Conservation (phyloP, 306 rosid genomes). For the Casuarina equisetifolia region DNA sequence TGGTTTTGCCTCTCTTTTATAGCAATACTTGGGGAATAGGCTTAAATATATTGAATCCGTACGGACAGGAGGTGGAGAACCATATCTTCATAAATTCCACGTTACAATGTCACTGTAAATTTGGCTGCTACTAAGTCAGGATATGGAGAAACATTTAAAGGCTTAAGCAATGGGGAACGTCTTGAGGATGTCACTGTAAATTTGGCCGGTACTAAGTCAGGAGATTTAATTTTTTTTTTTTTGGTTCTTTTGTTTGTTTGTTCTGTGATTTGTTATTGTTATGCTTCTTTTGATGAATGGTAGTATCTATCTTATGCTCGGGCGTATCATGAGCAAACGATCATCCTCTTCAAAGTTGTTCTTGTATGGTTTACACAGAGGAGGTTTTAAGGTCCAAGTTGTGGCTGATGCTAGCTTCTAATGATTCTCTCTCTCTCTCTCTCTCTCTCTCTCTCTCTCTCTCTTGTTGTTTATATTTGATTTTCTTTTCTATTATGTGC, state of each 20-base stretch:
- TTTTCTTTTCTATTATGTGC: background rate
- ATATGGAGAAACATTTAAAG: constrained; percentile 48
- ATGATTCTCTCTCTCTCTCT: background rate
- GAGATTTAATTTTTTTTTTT: no score
- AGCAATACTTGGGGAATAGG: constrained; percentile 90
- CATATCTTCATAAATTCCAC: constrained; percentile 80
- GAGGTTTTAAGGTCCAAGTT: constrained; percentile 69
- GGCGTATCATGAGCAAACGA: constrained; percentile 64
- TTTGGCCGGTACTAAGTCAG: constrained; percentile 56
- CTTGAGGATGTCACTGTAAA: constrained; percentile 60
- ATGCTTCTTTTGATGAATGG: background rate
- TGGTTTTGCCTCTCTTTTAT: constrained; percentile 25
- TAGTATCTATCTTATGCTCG: constrained; percentile 23
- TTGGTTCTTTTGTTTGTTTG: background rate
- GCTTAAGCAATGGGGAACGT: constrained; percentile 67
- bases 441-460: background rate
- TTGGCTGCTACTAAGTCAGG: constrained; percentile 66
- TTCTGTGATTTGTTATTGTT: background rate
- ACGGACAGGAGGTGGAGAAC: constrained; percentile 55
- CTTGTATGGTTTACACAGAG: constrained; percentile 74
- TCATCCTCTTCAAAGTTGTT: constrained; percentile 68
- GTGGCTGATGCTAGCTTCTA: constrained; percentile 81
- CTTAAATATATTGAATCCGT: constrained; percentile 57
- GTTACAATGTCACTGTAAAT: constrained; percentile 53
- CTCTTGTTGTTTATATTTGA: background rate